Base-by-base conservation (phyloP, 2,329 filamentous ascomycete genomes). In the Sarocladium oryzae region DNA sequence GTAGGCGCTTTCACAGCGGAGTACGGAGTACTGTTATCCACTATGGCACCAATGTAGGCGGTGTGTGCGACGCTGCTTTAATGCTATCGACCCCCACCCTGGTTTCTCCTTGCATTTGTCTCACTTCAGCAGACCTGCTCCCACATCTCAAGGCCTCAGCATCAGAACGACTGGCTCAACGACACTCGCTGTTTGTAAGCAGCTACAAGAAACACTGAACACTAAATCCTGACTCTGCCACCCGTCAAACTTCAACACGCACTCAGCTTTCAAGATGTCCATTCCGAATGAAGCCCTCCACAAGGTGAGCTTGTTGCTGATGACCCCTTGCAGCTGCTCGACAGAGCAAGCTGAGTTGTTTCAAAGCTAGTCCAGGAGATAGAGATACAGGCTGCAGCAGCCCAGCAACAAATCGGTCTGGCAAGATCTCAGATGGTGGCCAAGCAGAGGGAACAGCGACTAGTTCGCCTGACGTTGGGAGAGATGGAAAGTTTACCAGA, bases 211-310 rank as follows among this genome's bases (percentile, higher is more conserved):
- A n/a, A n/a, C n/a, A n/a, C n/a, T n/a, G n/a, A n/a, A n/a, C n/a
- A n/a, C n/a, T n/a, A n/a, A n/a, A n/a, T n/a, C n/a, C n/a, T n/a
- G n/a, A n/a, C n/a, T n/a, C 28, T 30, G 28, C 28, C 28, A 7
- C 28, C 7, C 7, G 28, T 30, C 13, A 30, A 7, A 30, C 28
- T 7, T n/a, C 28, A 13, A 7, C 28, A 30, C 7, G n/a, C 48
- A 37, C 16, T 11, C 15, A n/a, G 30, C 37, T 36, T 46, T 53
- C 62, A 79, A 61, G 49, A 96, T 97, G 92, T 89, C 92, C 51
- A 93, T 97, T 60, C 86, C 91, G 51, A 96, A 95, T 63, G 89
- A 95, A 73, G 90, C 91, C 53, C 76, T 97, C 57, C 88, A 96
- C 67, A 96, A 96, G 85, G 92, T 92, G 65, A 55, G 69, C 45